Evolutionary conservation across 2,329 filamentous ascomycete species (phyloP).

Genomic region (Xylariaceae sp.): DNA sequence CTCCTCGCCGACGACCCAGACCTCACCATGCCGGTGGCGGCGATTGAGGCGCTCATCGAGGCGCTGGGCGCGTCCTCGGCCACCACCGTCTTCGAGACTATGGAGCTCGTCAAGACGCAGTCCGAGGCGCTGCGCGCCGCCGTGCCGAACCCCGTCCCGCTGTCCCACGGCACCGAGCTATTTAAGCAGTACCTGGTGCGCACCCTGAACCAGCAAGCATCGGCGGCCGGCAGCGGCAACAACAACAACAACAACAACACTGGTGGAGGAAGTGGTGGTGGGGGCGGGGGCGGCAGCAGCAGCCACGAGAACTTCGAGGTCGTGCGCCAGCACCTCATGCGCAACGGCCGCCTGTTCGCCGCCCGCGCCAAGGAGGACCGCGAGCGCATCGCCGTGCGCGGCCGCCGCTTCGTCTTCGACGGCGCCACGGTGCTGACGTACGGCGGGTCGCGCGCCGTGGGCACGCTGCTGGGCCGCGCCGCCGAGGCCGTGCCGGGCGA

Average conservation of each 20-base stretch:
- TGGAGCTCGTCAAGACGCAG: slow-evolving; percentile 73
- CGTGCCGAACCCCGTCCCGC: slow-evolving; percentile 81
- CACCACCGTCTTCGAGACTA: slow-evolving; percentile 87
- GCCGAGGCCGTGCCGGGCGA: slow-evolving; percentile 53
- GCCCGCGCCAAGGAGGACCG: slow-evolving; percentile 77
- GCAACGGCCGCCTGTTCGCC: slow-evolving; percentile 82
- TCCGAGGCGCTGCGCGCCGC: slow-evolving; percentile 69
- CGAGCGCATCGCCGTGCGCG: slow-evolving; percentile 73
- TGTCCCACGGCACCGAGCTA: slow-evolving; percentile 88
- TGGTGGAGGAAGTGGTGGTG: too few relatives aligned
- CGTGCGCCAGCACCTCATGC: slow-evolving; percentile 73
- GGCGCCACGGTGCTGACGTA: slow-evolving; percentile 81
- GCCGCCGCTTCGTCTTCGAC: slow-evolving; percentile 68
- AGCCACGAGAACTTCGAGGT: slow-evolving; percentile 63
- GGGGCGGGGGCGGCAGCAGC: slow-evolving; percentile 20
- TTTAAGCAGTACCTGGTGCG: slow-evolving; percentile 91
- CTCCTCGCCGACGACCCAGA: slow-evolving; percentile 63
- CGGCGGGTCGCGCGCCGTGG: slow-evolving; percentile 79
- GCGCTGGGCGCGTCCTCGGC: slow-evolving; percentile 73
- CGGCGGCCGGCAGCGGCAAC: slow-evolving; percentile 12
- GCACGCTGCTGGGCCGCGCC: slow-evolving; percentile 66
- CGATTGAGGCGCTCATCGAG: slow-evolving; percentile 84
- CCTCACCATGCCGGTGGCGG: slow-evolving; percentile 90
- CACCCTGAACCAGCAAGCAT: slow-evolving; percentile 52
- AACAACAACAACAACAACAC: too few relatives aligned